These are phyloP conservation scores for Pichia sp. DNA, from an alignment of 1,139 yeast species.

Conservation along the genomic window DNA sequence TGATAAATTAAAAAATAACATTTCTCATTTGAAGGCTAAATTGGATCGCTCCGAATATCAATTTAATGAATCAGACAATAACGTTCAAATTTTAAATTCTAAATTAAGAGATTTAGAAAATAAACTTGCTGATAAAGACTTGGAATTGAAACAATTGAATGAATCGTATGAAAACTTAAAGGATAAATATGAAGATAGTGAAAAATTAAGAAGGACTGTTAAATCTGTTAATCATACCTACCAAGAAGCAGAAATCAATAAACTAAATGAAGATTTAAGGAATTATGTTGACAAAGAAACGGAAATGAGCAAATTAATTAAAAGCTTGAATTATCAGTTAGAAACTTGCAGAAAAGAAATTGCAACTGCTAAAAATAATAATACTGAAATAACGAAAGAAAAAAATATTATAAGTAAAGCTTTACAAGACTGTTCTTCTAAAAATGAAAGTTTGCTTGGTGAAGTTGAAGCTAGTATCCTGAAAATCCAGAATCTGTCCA, in stretches of 20 bases:
- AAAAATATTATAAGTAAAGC: slow-evolving; percentile 44
- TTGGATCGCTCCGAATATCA: slow-evolving; percentile 53
- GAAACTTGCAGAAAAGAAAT: slow-evolving; percentile 48
- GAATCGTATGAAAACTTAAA: slow-evolving; percentile 37
- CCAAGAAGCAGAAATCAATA: slow-evolving; percentile 50
- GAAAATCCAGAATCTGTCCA: slow-evolving; percentile 40
- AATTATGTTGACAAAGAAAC: slow-evolving; percentile 59
- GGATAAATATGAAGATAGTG: slow-evolving; percentile 27
- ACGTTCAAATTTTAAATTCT: slow-evolving; percentile 50
- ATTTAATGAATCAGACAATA: slow-evolving; percentile 50
- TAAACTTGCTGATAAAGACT: slow-evolving; percentile 50
- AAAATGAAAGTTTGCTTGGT: slow-evolving; percentile 39
- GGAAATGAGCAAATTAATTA: slow-evolving; percentile 56
- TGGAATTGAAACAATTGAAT: slow-evolving; percentile 48
- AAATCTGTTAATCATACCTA: slow-evolving; percentile 23
- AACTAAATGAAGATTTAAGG: slow-evolving; percentile 51
- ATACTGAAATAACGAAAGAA: slow-evolving; percentile 44
- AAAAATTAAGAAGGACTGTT: slow-evolving; percentile 28
- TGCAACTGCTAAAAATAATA: slow-evolving; percentile 46
- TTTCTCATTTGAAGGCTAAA: slow-evolving; percentile 48
- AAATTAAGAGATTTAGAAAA: slow-evolving; percentile 52
- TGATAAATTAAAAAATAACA: slow-evolving; percentile 47
- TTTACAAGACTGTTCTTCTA: slow-evolving; percentile 41
- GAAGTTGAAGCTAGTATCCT: slow-evolving; percentile 42
- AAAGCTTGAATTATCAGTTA: slow-evolving; percentile 53